Percentiles rank a stretch among this genome's conserved stretches.
Conservation (phyloP, 495 filamentous ascomycete species). For the Xylona heveae region DNA sequence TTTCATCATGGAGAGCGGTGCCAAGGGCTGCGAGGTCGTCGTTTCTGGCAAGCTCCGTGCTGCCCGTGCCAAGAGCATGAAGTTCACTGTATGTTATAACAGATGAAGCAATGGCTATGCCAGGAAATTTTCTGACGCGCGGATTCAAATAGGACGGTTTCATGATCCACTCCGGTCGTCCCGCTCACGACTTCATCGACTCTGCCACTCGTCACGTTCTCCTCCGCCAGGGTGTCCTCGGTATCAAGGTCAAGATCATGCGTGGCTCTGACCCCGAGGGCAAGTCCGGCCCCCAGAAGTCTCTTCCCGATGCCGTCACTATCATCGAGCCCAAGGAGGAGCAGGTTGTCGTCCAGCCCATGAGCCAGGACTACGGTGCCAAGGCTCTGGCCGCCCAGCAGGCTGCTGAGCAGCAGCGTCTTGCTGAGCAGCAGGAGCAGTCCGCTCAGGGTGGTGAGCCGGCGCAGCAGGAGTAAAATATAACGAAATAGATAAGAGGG, state of each 20-base stretch:
- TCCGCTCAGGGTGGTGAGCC: conserved; percentile 15
- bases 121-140: not conserved
- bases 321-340: conserved; percentile 99
- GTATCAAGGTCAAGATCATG: conserved; percentile 99
- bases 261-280: conserved; percentile 97
- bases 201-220: conserved; percentile 94
- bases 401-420: conserved; percentile 50
- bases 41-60: conserved; percentile 97
- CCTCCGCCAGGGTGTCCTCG: conserved; percentile 95
- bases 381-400: conserved; percentile 82
- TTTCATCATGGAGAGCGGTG: conserved; percentile 99
- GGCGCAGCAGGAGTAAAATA: not conserved
- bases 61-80: conserved; percentile 99
- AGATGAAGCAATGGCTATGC: not conserved
- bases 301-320: conserved; percentile 91
- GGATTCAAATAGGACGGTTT: conserved; percentile 55
- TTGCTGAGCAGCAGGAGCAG: conserved; percentile 35
- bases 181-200: conserved; percentile 99
- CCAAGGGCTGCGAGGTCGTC: conserved; percentile 99
- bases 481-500: too few relatives aligned
- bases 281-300: conserved; percentile 92
- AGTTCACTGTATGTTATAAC: conserved; percentile 68
- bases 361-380: conserved; percentile 93
- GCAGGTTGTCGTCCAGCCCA: conserved; percentile 75
- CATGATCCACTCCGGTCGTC: conserved; percentile 99